A percentile compares a stretch with the other conserved stretches of the same genome.
phyloP scores from a whole-genome alignment of 2,329 filamentous ascomycete genomes.

The Periglandula ipomoeae region DNA sequence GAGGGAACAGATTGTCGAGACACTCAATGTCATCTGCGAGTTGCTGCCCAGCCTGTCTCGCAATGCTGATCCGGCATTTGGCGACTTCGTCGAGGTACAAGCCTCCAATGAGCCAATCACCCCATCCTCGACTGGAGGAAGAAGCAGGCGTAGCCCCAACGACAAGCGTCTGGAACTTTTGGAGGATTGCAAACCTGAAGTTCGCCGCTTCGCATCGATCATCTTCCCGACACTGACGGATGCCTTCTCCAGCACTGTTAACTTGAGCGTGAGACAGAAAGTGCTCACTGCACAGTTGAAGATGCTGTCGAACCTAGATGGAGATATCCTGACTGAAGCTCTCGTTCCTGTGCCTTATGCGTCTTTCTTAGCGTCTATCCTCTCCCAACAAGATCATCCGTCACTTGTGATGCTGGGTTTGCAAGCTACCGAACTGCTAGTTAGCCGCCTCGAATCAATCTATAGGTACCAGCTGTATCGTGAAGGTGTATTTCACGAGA shows the following conservation, averaged over 20 bases:
- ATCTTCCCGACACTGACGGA: slow-evolving; percentile 92
- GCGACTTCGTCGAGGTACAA: slow-evolving; percentile 36
- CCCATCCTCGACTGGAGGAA: slow-evolving; percentile 23
- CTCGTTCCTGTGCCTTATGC: slow-evolving; percentile 85
- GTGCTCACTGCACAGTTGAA: slow-evolving; percentile 93
- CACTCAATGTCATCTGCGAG: slow-evolving; percentile 94
- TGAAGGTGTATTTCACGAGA: slow-evolving; percentile 90
- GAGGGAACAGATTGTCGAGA: slow-evolving; percentile 93
- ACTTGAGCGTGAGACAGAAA: slow-evolving; percentile 87
- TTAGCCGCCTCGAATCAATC: slow-evolving; percentile 74
- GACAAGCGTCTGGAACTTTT: slow-evolving; percentile 78
- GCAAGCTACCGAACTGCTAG: slow-evolving; percentile 79
- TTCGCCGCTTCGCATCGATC: slow-evolving; percentile 87
- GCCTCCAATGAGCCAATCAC: slow-evolving; percentile 29
- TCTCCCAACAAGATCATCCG: slow-evolving; percentile 90
- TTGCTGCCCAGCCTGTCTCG: slow-evolving; percentile 68
- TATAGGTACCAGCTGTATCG: slow-evolving; percentile 97
- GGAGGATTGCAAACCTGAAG: slow-evolving; percentile 72
- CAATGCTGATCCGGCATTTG: slow-evolving; percentile 33
- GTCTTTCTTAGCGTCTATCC: slow-evolving; percentile 87
- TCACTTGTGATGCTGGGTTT: slow-evolving; percentile 78
- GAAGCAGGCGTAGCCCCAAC: slow-evolving; percentile 43
- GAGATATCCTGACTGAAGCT: slow-evolving; percentile 73
- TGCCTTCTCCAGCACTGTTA: slow-evolving; percentile 95
- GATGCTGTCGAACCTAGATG: slow-evolving; percentile 94